phyloP scores from a whole-genome alignment of 2,329 filamentous ascomycete species.

The Pyrenophora teres region DNA sequence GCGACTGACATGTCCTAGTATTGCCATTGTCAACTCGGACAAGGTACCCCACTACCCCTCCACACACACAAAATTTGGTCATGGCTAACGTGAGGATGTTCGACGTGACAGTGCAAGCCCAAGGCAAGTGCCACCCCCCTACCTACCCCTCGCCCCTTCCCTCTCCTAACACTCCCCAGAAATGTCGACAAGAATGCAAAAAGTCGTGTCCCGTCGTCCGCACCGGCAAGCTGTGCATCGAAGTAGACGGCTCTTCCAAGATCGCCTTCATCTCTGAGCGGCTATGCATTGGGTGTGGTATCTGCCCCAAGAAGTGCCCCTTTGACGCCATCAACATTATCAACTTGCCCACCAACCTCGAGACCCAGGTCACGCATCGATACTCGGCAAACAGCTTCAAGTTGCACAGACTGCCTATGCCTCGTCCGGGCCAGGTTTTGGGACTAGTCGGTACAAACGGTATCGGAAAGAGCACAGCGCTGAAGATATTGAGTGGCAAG shows the following conservation, averaged over 20 bases:
- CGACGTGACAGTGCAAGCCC: conserved; percentile 75
- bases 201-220: conserved; percentile 97
- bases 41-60: conserved; percentile 69
- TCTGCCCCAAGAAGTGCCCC: conserved; percentile 98
- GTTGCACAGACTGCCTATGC: conserved; percentile 94
- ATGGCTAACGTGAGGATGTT: conserved; percentile 46
- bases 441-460: conserved; percentile 98
- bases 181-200: conserved; percentile 99
- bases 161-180: conserved; percentile 59
- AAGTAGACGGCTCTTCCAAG: conserved; percentile 84
- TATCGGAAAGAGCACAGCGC: conserved; percentile 99
- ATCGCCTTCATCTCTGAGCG: conserved; percentile 98
- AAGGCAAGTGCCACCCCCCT: conserved; percentile 62
- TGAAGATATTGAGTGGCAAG: conserved; percentile 98
- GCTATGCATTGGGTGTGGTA: conserved; percentile 97
- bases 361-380: conserved; percentile 95
- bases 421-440: conserved; percentile 90
- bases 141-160: conserved; percentile 12
- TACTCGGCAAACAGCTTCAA: conserved; percentile 99
- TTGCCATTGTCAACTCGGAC: conserved; percentile 98
- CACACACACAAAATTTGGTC: conserved; percentile 35
- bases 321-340: conserved; percentile 99
- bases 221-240: conserved; percentile 96
- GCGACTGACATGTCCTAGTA: conserved; percentile 57
- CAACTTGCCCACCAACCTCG: conserved; percentile 99